Percentiles rank a stretch among this genome's conserved stretches.
Evolutionary conservation across 495 filamentous ascomycete genomes (phyloP).

Genomic region (Daldinia concentrica): DNA sequence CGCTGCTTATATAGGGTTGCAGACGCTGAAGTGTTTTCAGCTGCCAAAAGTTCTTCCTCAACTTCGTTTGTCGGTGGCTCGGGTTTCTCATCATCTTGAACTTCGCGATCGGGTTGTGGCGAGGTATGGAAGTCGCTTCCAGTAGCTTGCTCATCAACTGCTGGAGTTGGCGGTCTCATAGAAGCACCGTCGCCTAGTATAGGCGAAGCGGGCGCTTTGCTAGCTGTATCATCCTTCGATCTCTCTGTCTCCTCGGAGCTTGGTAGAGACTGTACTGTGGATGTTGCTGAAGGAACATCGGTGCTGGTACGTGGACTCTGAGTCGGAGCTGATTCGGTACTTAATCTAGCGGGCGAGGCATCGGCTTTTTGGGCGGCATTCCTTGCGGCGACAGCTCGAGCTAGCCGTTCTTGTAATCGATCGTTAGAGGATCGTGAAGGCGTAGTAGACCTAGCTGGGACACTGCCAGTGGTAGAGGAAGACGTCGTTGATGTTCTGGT

Average conservation of each 20-base stretch:
- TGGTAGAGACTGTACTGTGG: neutral
- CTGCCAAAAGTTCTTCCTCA: neutral
- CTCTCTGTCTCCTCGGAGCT: neutral
- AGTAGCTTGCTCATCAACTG: slow-evolving; percentile 1
- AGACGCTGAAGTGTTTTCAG: slow-evolving; percentile 7
- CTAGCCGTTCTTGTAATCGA: slow-evolving; percentile 85
- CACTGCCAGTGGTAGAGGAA: slow-evolving; percentile 27
- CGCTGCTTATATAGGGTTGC: slow-evolving; percentile 46
- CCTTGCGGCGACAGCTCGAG: slow-evolving; percentile 65
- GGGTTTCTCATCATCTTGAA: neutral
- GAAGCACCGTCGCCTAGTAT: neutral
- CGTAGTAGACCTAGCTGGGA: slow-evolving; percentile 40
- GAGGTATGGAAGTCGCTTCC: slow-evolving; percentile 5
- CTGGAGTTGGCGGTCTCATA: slow-evolving; percentile 6
- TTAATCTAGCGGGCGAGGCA: slow-evolving; percentile 34
- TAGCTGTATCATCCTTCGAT: slow-evolving; percentile 1
- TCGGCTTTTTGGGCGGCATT: slow-evolving; percentile 41
- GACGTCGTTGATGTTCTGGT: slow-evolving; percentile 40
- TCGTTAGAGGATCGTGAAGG: slow-evolving; percentile 69
- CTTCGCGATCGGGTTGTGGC: slow-evolving; percentile 11
- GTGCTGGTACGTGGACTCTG: slow-evolving; percentile 43
- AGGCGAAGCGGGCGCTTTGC: neutral
- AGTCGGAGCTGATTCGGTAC: slow-evolving; percentile 31
- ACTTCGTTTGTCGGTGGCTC: neutral
- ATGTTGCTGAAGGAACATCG: slow-evolving; percentile 16